These are phyloP conservation scores for Thalassiosira profunda DNA, from an alignment of 108 stramenopile species.

Conservation along the genomic window DNA sequence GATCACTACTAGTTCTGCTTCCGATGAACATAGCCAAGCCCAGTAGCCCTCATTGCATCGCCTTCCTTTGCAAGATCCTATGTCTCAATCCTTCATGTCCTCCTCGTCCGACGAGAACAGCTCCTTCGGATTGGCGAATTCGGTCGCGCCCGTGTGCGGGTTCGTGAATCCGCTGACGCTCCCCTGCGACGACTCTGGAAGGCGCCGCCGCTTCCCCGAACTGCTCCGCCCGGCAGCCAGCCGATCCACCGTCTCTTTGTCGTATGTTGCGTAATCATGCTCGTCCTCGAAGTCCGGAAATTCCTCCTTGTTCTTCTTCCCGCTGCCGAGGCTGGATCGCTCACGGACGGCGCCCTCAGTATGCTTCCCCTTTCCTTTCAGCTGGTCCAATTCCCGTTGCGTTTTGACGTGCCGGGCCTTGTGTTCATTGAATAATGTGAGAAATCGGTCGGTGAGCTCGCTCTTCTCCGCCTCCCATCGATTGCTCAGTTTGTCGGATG, in stretches of 20 bases:
- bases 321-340: neutral
- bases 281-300: slow-evolving; percentile 39
- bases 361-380: slow-evolving; percentile 10
- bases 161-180: too few relatives aligned
- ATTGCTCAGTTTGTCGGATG: slow-evolving; percentile 28
- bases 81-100: too few relatives aligned
- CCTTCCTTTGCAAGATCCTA: too few relatives aligned
- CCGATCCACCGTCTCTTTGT: slow-evolving; percentile 31
- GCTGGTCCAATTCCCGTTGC: slow-evolving; percentile 20
- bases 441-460: slow-evolving; percentile 43
- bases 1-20: too few relatives aligned
- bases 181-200: too few relatives aligned
- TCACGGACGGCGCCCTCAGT: neutral
- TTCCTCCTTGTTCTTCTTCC: slow-evolving; percentile 8
- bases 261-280: slow-evolving; percentile 38
- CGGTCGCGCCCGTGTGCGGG: neutral
- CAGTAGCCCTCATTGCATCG: too few relatives aligned
- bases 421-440: slow-evolving; percentile 48
- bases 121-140: neutral
- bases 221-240: slow-evolving; percentile 24
- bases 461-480: slow-evolving; percentile 44
- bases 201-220: slow-evolving; percentile 9
- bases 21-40: too few relatives aligned
- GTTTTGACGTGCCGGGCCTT: slow-evolving; percentile 46
- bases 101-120: slow-evolving; percentile 1